phyloP scores from a whole-genome alignment of 2,329 filamentous ascomycete species.

The Xylariomycetidae sp. region DNA sequence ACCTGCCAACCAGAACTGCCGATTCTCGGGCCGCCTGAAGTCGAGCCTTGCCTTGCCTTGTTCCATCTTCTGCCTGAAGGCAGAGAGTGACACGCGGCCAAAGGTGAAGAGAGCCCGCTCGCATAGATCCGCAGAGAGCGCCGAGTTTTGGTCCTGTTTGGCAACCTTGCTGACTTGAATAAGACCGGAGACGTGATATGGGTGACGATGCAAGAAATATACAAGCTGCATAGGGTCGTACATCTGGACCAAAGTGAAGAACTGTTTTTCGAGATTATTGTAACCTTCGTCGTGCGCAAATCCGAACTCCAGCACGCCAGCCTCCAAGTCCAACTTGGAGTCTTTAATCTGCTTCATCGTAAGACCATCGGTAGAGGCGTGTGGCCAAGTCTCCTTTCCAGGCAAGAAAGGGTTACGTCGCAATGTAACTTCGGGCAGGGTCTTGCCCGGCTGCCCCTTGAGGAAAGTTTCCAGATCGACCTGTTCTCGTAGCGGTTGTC shows the following conservation, averaged over 20 bases:
- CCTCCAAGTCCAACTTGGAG: constrained; percentile 20
- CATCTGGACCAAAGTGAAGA: constrained; percentile 78
- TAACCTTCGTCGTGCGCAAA: constrained; percentile 75
- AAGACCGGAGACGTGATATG: constrained; percentile 91
- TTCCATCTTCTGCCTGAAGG: constrained; percentile 71
- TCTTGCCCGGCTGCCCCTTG: constrained; percentile 53
- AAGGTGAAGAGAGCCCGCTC: constrained; percentile 91
- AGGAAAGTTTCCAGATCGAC: constrained; percentile 55
- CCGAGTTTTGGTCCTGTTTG: constrained; percentile 84
- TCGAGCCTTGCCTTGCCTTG: constrained; percentile 76
- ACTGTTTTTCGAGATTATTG: constrained; percentile 67
- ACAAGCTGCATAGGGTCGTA: constrained; percentile 79
- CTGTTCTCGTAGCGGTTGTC: constrained; percentile 38
- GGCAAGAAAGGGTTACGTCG: constrained; percentile 80
- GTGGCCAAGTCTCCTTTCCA: constrained; percentile 83
- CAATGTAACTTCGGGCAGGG: constrained; percentile 65
- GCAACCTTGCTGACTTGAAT: constrained; percentile 90
- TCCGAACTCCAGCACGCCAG: constrained; percentile 65
- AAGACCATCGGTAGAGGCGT: constrained; percentile 72
- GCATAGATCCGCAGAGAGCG: constrained; percentile 79
- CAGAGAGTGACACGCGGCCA: constrained; percentile 79
- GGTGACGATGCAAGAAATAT: constrained; percentile 65
- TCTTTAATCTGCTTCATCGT: constrained; percentile 64
- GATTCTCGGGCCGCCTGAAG: constrained; percentile 78
- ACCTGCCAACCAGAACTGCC: constrained; percentile 86